Evolutionary conservation across 805 yeast species (phyloP), one percentile per base, ranked within the genome.

Genomic region (Yarrowia sp.): DNA sequence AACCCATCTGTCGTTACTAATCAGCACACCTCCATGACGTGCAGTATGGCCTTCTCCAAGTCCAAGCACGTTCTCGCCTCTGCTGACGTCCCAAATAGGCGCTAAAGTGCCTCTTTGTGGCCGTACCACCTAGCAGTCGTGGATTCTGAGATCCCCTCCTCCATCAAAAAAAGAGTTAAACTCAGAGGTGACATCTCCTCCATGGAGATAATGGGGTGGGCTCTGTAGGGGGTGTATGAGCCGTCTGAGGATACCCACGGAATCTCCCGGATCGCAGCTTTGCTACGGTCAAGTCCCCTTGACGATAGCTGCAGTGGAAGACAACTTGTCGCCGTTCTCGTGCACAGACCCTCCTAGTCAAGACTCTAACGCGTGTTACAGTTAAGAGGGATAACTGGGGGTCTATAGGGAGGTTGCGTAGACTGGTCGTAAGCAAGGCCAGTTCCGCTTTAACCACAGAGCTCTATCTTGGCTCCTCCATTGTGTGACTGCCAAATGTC

Each of bases 121-220:
- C 20, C 55, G 24, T 34, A 34, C 55, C 20, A 12, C n/a, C 17
- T 12, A 1, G 7, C 20, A 43, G 58, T 36, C 58, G 56, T 36
- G 42, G 6, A 19, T 52, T 20, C 33, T 19, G 30, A 24, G 30
- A 24, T 24, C 40, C 40, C 52, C 52, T 47, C 34, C 50, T 44
- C 34, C 12, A 8, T 30, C n/a, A 14, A 17, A 34, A 24, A 49
- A 52, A 20, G 38, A 38, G 33, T 38, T 36, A 38, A 52, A 39
- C 58, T 36, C 43, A 39, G 43, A 19, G n/a, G 43, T 52, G 58
- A 52, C 43, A 52, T 50, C 43, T 36, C 42, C 56, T 52, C 58
- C 58, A 52, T 52, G 58, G 58, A 52, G 58, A 52, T 52, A 38
- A 19, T 50, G 42, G 52, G 19, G 50, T 12, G 9, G 9, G 24